Evolutionary conservation across 2,329 filamentous ascomycete genomes (phyloP).

Genomic region (Pseudogymnoascus sp.): DNA sequence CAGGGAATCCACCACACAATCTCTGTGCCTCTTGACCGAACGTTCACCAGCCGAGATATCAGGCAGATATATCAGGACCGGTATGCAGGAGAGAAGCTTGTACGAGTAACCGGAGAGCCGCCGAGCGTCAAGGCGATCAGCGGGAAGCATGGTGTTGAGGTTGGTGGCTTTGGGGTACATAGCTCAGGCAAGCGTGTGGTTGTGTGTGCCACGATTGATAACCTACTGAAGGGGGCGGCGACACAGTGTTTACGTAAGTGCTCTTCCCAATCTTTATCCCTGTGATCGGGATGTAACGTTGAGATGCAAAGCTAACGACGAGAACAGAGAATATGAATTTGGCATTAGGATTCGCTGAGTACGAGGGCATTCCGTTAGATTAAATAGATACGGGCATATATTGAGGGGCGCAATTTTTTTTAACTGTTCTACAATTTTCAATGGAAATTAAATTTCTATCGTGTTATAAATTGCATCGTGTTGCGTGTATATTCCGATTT

Average conservation of each 20-base stretch:
- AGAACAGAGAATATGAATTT: conserved; percentile 81
- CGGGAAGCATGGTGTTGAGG: conserved; percentile 80
- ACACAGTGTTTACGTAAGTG: conserved; percentile 84
- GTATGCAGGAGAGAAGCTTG: conserved; percentile 89
- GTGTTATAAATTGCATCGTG: not conserved
- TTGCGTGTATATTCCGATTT: not conserved
- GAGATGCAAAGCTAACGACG: conserved; percentile 13
- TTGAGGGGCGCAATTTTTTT: not conserved
- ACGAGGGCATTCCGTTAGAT: conserved; percentile 66
- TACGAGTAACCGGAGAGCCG: conserved; percentile 83
- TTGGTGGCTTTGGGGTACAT: conserved; percentile 92
- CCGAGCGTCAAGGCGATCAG: conserved; percentile 79
- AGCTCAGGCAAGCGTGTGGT: conserved; percentile 83
- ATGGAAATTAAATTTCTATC: not conserved
- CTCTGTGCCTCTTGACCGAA: conserved; percentile 74
- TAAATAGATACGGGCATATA: conserved; percentile 16
- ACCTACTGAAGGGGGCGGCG: conserved; percentile 83
- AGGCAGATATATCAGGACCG: conserved; percentile 92
- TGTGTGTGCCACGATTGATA: conserved; percentile 90
- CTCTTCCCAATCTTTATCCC: conserved; percentile 12
- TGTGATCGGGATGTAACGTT: conserved; percentile 11
- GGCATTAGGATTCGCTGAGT: conserved; percentile 79
- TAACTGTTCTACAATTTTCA: not conserved
- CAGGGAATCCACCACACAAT: conserved; percentile 90
- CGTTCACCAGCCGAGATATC: conserved; percentile 85